A percentile compares a stretch with the other conserved stretches of the same genome.
These are phyloP conservation scores for Cubamyces lactineus DNA, from an alignment of 768 basidiomycete species.

Conservation along the genomic window DNA sequence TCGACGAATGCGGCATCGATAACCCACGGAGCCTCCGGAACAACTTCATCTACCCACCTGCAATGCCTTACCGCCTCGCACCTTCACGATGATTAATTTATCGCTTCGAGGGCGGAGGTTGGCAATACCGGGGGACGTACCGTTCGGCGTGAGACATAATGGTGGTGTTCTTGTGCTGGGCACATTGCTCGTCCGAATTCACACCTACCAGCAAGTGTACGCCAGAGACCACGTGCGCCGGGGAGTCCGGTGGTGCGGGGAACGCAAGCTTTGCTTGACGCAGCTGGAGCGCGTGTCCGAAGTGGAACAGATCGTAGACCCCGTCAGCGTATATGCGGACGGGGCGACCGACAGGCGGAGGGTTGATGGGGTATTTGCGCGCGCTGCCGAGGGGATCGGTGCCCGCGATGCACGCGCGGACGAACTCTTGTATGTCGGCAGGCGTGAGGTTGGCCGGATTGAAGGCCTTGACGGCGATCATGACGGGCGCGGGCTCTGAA, in stretches of 20 bases:
- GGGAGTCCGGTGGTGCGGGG: constrained; percentile 26
- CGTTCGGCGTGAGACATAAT: constrained; percentile 92
- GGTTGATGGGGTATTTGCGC: constrained; percentile 76
- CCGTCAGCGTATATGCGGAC: constrained; percentile 95
- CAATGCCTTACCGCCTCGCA: constrained; percentile 94
- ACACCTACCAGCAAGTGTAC: constrained; percentile 96
- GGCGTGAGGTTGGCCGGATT: constrained; percentile 69
- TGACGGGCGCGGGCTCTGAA: constrained; percentile 28
- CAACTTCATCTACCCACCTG: constrained; percentile 94
- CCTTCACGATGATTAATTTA: constrained; percentile 39
- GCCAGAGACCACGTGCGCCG: constrained; percentile 44
- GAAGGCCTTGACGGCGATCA: constrained; percentile 42
- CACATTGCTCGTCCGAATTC: constrained; percentile 84
- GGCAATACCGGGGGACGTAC: constrained; percentile 36
- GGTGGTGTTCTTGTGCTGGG: constrained; percentile 74
- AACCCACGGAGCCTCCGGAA: constrained; percentile 91
- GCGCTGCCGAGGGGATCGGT: constrained; percentile 45
- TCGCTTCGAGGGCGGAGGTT: neutral
- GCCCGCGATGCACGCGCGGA: constrained; percentile 76
- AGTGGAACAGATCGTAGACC: constrained; percentile 98
- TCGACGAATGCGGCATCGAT: constrained; percentile 81
- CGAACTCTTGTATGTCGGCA: constrained; percentile 81
- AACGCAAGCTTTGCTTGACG: constrained; percentile 97
- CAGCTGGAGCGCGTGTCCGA: constrained; percentile 95
- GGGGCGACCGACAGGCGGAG: constrained; percentile 79